These are phyloP conservation scores for Zygnema circumcarinatum DNA, from an alignment of 139 green algal genomes.

Conservation along the genomic window DNA sequence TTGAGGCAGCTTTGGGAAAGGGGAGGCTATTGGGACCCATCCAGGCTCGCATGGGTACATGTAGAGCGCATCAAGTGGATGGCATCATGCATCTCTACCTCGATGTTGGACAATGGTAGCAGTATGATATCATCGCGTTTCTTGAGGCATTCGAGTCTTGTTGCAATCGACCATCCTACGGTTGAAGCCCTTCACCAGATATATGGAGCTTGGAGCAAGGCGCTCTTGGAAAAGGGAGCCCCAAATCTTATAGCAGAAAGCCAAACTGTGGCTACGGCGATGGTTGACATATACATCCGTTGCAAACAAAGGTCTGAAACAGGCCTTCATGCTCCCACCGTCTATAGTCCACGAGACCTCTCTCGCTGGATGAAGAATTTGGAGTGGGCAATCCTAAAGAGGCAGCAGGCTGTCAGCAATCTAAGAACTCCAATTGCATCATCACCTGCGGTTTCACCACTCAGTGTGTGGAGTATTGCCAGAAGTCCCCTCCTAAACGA, in stretches of 20 bases:
- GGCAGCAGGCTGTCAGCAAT: background rate
- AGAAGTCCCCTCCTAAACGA: background rate
- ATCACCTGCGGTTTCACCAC: background rate
- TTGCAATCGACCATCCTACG: background rate
- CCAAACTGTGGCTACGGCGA: conserved; percentile 14
- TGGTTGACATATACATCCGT: conserved; percentile 21
- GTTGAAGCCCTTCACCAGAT: conserved; percentile 8
- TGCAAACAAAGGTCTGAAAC: background rate
- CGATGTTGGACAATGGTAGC: background rate
- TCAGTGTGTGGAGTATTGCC: background rate
- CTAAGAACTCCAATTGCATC: background rate
- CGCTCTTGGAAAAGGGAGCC: background rate
- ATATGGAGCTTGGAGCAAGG: conserved; percentile 21
- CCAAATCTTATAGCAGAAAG: background rate
- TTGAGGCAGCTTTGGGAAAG: conserved; percentile 34
- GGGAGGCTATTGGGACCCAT: conserved; percentile 26
- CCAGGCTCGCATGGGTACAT: conserved; percentile 2
- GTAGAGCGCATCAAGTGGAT: conserved; percentile 42
- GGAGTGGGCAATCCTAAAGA: conserved; percentile 1
- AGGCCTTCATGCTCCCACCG: background rate
- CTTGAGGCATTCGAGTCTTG: background rate
- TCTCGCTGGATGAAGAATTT: conserved; percentile 20
- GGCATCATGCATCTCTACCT: conserved; percentile 9
- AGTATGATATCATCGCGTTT: background rate
- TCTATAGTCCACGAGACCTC: conserved; percentile 26